Conservation (phyloP, 2,329 filamentous ascomycete genomes). For the Dothideomycetes sp. region DNA sequence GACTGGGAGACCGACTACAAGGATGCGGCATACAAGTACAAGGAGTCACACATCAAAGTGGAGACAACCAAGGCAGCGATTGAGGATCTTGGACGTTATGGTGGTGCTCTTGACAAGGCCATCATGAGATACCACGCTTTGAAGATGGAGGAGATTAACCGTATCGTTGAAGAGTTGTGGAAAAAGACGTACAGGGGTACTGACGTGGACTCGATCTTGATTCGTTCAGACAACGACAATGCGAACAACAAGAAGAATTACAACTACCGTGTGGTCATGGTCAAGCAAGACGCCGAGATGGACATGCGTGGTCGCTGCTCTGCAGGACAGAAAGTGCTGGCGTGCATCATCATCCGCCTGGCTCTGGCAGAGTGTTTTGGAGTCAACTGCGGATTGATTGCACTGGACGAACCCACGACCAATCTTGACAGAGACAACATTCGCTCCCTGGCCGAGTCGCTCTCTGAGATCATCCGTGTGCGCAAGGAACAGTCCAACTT, state of each 20-base stretch:
- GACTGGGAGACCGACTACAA: slow-evolving; percentile 86
- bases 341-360: slow-evolving; percentile 93
- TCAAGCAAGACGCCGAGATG: slow-evolving; percentile 96
- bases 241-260: slow-evolving; percentile 69
- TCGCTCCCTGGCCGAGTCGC: slow-evolving; percentile 69
- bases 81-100: slow-evolving; percentile 77
- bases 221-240: slow-evolving; percentile 81
- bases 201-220: slow-evolving; percentile 92
- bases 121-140: slow-evolving; percentile 94
- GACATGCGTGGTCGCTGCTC: slow-evolving; percentile 98
- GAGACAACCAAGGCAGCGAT: slow-evolving; percentile 88
- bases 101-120: slow-evolving; percentile 78
- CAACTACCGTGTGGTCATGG: slow-evolving; percentile 96
- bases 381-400: slow-evolving; percentile 89
- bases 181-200: slow-evolving; percentile 93
- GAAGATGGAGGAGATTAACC: slow-evolving; percentile 98
- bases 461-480: slow-evolving; percentile 78
- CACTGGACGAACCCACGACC: slow-evolving; percentile 93
- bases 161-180: slow-evolving; percentile 94
- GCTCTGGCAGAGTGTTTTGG: slow-evolving; percentile 95
- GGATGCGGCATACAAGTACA: slow-evolving; percentile 69
- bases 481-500: slow-evolving; percentile 86
- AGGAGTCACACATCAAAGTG: slow-evolving; percentile 79
- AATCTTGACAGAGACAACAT: slow-evolving; percentile 96
- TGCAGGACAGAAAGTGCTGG: slow-evolving; percentile 91